Base-by-base conservation (phyloP, 768 basidiomycete species). In the Hemileccinum impolitum region DNA sequence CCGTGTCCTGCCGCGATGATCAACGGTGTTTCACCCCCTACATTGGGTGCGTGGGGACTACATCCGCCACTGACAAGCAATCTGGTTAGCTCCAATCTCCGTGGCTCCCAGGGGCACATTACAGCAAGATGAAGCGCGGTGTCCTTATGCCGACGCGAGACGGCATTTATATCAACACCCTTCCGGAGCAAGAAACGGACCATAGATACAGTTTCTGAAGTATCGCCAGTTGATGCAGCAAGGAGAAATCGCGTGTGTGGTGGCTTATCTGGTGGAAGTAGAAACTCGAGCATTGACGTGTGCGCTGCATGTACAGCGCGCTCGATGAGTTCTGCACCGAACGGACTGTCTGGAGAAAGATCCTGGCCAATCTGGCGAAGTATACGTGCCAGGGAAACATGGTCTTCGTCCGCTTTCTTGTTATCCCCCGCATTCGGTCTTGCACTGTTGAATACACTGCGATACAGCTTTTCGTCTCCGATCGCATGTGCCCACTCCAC, bases 31-130 rank as follows among this genome's bases (percentile, higher is more conserved):
- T 46, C 18, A 7, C 32, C 28, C 0, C 12, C 19, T 1, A 1
- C 0, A 31, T 55, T 54, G 4, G 1, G 21, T 3, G 11, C 15
- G 1, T 10, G 3, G 13, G 17, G 44, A 6, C 34, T 12, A 5
- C 44, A 47, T 23, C 52, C 52, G 10, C 45, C 53, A 5, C 37
- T 18, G 3, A 54, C 2, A 1, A 54, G 53, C 4, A 55, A 18
- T 26, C 35, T 13, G 15, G 28, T 37, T 2, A 47, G 30, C 21
- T 39, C 38, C 30, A 47, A 18, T 8, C 17, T 19, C 9, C 46
- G 46, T 13, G 31, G 26, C 32, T 47, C 46, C 38, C 30, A 47
- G 25, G 46, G 30, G 3, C 25, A 47, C 21, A 39, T 39, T 12
- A 19, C 38, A 18, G 30, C 38, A 4, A 47, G 39, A 15, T 47